Evolutionary conservation across 73 alveolate genomes (phyloP), one percentile per base, ranked within the genome.

Genomic region (Symbiodinium natans): DNA sequence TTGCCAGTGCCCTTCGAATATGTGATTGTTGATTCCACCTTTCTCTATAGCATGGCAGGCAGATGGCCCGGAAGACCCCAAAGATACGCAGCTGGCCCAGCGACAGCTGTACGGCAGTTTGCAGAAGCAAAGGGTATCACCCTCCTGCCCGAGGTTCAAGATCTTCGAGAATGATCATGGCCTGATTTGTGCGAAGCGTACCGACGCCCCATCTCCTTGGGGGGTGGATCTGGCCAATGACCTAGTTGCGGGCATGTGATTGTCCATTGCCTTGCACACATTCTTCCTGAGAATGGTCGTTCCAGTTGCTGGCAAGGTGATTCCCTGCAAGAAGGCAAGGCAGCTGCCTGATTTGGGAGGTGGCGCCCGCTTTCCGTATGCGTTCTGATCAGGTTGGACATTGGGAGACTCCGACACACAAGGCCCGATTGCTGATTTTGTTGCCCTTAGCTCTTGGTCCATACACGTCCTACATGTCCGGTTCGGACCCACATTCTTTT

Each of bases 81-180:
- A 52, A 52, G 71, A 52, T 29, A 52, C 17, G 71, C 71, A 21
- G 71, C 71, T 52, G 71, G 71, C 71, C 71, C 71, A 52, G 71
- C 23, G 71, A 21, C 71, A 52, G 71, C n/a, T n/a, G n/a, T n/a
- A n/a, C n/a, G n/a, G n/a, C n/a, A n/a, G n/a, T n/a, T n/a, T n/a
- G n/a, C n/a, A n/a, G n/a, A n/a, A n/a, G n/a, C n/a, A n/a, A n/a
- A n/a, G n/a, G n/a, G n/a, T n/a, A n/a, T n/a, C n/a, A n/a, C n/a
- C n/a, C n/a, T n/a, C n/a, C n/a, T n/a, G n/a, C n/a, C n/a, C 80
- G 25, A 74, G 84, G 84, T 74, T 74, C 84, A n/a, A 74, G 43
- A 74, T 74, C 42, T 74, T 31, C 84, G 29, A n/a, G 84, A 33
- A 74, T 23, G 41, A n/a, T 21, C 84, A 13, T 17, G 84, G 84